Conservation (phyloP, 805 yeast species). For the Monosporozyma unispora region DNA sequence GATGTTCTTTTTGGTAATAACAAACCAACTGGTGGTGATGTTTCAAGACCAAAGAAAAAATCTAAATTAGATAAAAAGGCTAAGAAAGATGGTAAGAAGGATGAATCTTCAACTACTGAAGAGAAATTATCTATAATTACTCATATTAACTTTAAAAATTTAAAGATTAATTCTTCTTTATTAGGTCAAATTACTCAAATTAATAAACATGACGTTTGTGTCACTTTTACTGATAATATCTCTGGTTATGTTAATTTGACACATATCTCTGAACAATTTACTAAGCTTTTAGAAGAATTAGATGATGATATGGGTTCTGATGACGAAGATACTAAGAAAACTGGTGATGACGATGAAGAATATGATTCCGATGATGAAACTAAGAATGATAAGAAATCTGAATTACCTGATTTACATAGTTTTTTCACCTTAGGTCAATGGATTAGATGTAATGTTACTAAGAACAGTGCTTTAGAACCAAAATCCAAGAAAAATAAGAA, state of each 20-base stretch:
- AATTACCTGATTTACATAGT: conserved; percentile 47
- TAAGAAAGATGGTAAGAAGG: conserved; percentile 11
- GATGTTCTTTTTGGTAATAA: conserved; percentile 64
- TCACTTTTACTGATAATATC: conserved; percentile 73
- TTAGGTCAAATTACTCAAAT: conserved; percentile 68
- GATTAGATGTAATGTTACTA: conserved; percentile 72
- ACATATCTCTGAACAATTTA: conserved; percentile 55
- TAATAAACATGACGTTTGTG: conserved; percentile 50
- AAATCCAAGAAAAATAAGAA: conserved; percentile 34
- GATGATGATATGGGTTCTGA: conserved; percentile 42
- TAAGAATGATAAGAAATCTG: conserved; percentile 22
- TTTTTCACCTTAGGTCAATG: conserved; percentile 71
- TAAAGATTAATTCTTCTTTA: conserved; percentile 63
- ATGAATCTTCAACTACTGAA: conserved; percentile 26
- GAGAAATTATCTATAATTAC: conserved; percentile 43
- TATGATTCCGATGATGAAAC: conserved; percentile 25
- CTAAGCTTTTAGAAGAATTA: conserved; percentile 45
- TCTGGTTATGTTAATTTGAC: conserved; percentile 73
- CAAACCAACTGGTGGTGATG: conserved; percentile 9
- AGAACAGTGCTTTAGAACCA: conserved; percentile 37
- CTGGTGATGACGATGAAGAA: conserved; percentile 25
- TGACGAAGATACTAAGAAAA: conserved; percentile 24
- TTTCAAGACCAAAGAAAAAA: conserved; percentile 35
- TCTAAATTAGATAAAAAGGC: conserved; percentile 28
- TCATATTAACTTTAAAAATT: conserved; percentile 48